These are phyloP conservation scores for Solanum rostratum DNA, from an alignment of 257 asterid species.

Conservation along the genomic window DNA sequence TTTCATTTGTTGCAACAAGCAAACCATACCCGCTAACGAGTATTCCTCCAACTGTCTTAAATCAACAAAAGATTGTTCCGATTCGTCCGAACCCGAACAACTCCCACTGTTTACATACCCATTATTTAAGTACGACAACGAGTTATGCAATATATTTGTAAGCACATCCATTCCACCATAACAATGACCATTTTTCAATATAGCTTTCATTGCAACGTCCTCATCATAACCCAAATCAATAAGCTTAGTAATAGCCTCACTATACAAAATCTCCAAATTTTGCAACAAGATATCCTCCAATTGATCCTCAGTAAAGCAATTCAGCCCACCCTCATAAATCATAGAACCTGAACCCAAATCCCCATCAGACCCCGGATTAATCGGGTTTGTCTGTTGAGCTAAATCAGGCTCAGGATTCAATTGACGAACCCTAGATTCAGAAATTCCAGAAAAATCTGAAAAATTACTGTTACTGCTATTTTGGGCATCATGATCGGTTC, in stretches of 20 bases:
- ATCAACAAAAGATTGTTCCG: conserved; percentile 41
- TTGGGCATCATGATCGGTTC: conserved; percentile 39
- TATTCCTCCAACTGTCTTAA: conserved; percentile 78
- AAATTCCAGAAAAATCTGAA: background rate
- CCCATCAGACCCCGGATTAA: background rate
- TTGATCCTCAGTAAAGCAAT: conserved; percentile 34
- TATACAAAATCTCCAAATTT: conserved; percentile 47
- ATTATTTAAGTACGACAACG: conserved; percentile 55
- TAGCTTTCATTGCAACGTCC: conserved; percentile 50
- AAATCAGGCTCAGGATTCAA: conserved; percentile 5
- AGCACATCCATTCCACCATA: conserved; percentile 87
- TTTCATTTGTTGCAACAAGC: conserved; percentile 75
- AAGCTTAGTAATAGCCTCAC: conserved; percentile 45
- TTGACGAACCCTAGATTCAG: conserved; percentile 21
- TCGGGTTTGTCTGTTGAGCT: background rate
- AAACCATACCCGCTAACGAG: conserved; percentile 78
- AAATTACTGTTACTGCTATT: conserved; percentile 19
- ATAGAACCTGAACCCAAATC: background rate
- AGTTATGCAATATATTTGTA: conserved; percentile 63
- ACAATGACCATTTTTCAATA: conserved; percentile 53
- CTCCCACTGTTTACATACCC: conserved; percentile 10
- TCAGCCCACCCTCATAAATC: conserved; percentile 25
- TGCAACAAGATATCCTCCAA: conserved; percentile 48
- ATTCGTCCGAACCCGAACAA: conserved; percentile 16
- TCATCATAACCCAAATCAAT: conserved; percentile 45